These are phyloP conservation scores for Vicia faba DNA, from an alignment of 306 rosid genomes.

Conservation along the genomic window DNA sequence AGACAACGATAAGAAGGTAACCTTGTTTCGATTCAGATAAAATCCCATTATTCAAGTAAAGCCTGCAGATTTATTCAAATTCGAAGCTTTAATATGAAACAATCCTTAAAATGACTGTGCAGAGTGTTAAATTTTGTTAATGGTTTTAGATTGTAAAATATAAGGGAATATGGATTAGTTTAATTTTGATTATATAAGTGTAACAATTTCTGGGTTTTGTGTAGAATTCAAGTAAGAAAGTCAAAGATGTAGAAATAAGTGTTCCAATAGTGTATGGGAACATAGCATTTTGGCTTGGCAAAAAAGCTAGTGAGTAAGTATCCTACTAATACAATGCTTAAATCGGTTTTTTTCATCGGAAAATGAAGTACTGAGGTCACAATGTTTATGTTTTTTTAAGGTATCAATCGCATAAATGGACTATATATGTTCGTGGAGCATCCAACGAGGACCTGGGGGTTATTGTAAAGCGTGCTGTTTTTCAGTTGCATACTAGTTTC, in stretches of 20 bases:
- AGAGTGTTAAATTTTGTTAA: constrained; percentile 3
- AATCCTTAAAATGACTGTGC: neutral
- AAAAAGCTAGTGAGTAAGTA: constrained; percentile 87
- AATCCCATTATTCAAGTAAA: constrained; percentile 22
- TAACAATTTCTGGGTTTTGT: constrained; percentile 47
- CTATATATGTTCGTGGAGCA: constrained; percentile 79
- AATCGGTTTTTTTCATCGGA: too few species aligned
- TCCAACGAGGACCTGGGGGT: constrained; percentile 71
- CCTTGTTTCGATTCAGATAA: constrained; percentile 32
- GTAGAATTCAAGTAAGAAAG: constrained; percentile 64
- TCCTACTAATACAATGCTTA: constrained; percentile 38
- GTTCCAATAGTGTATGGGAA: constrained; percentile 82
- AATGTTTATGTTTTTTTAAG: constrained; percentile 44
- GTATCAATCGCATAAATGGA: constrained; percentile 84
- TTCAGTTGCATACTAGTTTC: constrained; percentile 89
- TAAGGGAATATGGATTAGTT: neutral
- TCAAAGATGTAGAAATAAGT: constrained; percentile 70
- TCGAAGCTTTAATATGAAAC: constrained; percentile 21
- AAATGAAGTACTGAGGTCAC: constrained; percentile 14
- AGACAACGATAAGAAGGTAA: constrained; percentile 67
- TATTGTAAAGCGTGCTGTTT: constrained; percentile 65
- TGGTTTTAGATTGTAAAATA: constrained; percentile 20
- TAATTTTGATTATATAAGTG: constrained; percentile 3
- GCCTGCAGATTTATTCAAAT: constrained; percentile 39
- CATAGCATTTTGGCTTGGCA: constrained; percentile 85